These are phyloP conservation scores for Adenanthera pavonina DNA, from an alignment of 306 rosid species.

Conservation along the genomic window DNA sequence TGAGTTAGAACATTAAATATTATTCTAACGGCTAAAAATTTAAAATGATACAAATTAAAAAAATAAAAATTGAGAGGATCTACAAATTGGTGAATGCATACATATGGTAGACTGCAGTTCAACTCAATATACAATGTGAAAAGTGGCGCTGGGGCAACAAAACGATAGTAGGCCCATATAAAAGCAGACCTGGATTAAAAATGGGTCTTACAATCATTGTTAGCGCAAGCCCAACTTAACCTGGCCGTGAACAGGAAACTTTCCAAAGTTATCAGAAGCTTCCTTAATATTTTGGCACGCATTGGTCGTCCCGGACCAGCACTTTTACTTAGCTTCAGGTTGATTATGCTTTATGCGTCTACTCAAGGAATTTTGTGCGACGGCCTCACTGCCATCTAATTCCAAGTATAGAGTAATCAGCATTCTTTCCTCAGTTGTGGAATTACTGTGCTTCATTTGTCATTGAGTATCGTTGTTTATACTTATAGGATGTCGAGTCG, in stretches of 20 bases:
- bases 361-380: neutral
- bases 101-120: too few species aligned
- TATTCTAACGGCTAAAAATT: too few species aligned
- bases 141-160: neutral
- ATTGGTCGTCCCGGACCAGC: neutral
- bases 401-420: neutral
- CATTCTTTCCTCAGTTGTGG: neutral
- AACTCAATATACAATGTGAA: too few species aligned
- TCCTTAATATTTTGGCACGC: neutral
- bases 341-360: neutral
- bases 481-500: constrained; percentile 62
- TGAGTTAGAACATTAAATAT: too few species aligned
- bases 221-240: neutral
- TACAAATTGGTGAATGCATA: too few species aligned
- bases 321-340: neutral
- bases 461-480: neutral
- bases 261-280: neutral
- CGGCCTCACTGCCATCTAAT: neutral
- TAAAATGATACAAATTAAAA: too few species aligned
- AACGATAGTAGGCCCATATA: neutral
- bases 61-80: too few species aligned
- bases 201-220: neutral
- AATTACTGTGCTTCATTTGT: neutral
- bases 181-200: neutral
- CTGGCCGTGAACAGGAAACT: neutral